Percentiles rank a stretch among this genome's conserved stretches.
phyloP scores from a whole-genome alignment of 1,284 basidiomycete genomes.

The Tetrapyrgos nigripes region DNA sequence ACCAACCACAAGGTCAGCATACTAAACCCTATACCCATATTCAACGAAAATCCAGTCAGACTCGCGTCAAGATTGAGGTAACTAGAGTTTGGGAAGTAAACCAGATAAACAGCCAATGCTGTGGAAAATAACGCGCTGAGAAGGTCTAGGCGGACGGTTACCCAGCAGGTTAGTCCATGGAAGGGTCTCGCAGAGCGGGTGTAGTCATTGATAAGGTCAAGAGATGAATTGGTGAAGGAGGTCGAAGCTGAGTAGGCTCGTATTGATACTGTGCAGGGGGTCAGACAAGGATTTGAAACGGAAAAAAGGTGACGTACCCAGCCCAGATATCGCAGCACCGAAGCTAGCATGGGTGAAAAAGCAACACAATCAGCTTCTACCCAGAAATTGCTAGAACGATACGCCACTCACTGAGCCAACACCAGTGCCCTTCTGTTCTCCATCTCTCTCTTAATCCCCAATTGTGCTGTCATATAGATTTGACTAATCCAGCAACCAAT shows the following conservation, averaged over 20 bases:
- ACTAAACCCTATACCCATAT: conserved; percentile 61
- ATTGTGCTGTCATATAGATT: conserved; percentile 73
- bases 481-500: conserved; percentile 27
- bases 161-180: conserved; percentile 56
- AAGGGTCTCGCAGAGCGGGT: conserved; percentile 50
- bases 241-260: conserved; percentile 62
- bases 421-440: conserved; percentile 71
- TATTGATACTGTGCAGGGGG: conserved; percentile 54
- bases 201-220: conserved; percentile 52
- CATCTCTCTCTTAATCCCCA: conserved; percentile 79
- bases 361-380: neutral
- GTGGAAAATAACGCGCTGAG: neutral
- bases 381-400: neutral
- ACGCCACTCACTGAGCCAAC: conserved; percentile 55
- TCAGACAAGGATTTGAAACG: neutral
- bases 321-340: conserved; percentile 68
- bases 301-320: conserved; percentile 47
- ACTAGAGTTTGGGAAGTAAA: conserved; percentile 46
- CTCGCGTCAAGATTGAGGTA: conserved; percentile 44
- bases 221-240: conserved; percentile 51
- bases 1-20: conserved; percentile 60
- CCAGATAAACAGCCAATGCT: conserved; percentile 54
- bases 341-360: conserved; percentile 44
- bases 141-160: neutral
- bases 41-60: conserved; percentile 60